Base-by-base conservation (phyloP, 2,329 filamentous ascomycete genomes). In the Xylaria sp. region DNA sequence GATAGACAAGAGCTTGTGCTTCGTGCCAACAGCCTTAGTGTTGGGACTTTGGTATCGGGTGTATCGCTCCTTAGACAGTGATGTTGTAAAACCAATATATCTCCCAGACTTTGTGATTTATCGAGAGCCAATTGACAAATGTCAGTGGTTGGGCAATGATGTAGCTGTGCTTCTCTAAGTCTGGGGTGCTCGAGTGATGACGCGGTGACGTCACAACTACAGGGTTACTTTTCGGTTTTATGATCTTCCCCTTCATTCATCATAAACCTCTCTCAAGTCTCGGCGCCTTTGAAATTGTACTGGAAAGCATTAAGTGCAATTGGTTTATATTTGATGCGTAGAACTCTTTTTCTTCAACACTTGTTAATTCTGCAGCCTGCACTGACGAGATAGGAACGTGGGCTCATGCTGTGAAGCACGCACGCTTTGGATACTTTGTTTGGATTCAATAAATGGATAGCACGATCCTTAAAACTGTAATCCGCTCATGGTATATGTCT, bases 181-280 rank as follows among this genome's bases (percentile, higher is more conserved):
- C 42, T 40, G 46, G 46, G 61, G n/a, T 38, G 6, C 42, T 49
- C 15, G 13, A 10, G 56, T 67, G 64, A 67, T 63, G 67, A 61
- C 28, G 56, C 56, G 15, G 57, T 69, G 67, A 67, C 64, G 65
- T 67, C 64, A 69, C 23, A 59, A n/a, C 36, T 56, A 31, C 42
- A 53, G 23, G 33, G 26, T 10, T 7, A 13, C 48, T 10, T 2
- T 46, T 17, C 42, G 6, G 42, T 13, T 28, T 11, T 28, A 38
- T n/a, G 10, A 7, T 57, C 6, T 40, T 26, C 11, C 23, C 42
- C 20, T 33, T 9, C 51, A 5, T n/a, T 23, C 44, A 26, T 48
- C 1, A 13, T 10, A 26, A 13, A 11, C 5, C 11, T 17, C 3
- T 26, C 10, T 26, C 1, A 26, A 48, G 9, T 26, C 4, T 23